Evolutionary conservation across 1,139 yeast species (phyloP), one percentile per base, ranked within the genome.

Genomic region (Taphrina communis): DNA sequence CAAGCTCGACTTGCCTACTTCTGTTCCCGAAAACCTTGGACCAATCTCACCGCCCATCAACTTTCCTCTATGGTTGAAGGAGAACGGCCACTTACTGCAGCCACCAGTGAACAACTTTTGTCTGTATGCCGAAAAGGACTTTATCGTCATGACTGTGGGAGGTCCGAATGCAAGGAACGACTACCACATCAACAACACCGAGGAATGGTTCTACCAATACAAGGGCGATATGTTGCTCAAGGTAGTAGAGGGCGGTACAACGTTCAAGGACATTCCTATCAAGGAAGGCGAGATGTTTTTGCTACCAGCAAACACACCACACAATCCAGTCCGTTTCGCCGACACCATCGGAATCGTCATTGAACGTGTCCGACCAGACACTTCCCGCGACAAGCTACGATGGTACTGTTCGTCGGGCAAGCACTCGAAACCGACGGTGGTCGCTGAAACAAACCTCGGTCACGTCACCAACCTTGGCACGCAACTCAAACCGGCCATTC

Each of bases 141-240:
- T 90, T 76, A 92, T 97, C 0, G 90, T 91, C 57, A 93, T 93
- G 97, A 82, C 86, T 65, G 96, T 93, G 1, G 97, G 97, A 7
- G 98, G 97, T 0, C 97, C 97, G 1, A 93, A 93, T 77, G 96
- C 88, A 75, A 83, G 97, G 71, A 91, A 97, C 0, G 97, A 93
- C 76, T 93, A 90, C 77, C 98, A 93, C 76, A 85, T 93, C 68
- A 93, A 93, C 76, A 96, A 90, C 75, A 93, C 97, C 0, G 97
- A 97, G 0, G 97, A 92, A 75, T 93, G 92, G 84, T 69, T 62
- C 46, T 65, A 53, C 46, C 65, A 69, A 38, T 59, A 61, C 50
- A 69, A 62, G 44, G 61, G 60, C 36, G 81, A 83, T 44, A 92
- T 93, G 96, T 84, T 90, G 41, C 82, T 93, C 72, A 87, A 86